Percentiles rank a stretch among this genome's conserved stretches.
phyloP scores from a whole-genome alignment of 2,329 filamentous ascomycete genomes.

The Penicillium sp. region DNA sequence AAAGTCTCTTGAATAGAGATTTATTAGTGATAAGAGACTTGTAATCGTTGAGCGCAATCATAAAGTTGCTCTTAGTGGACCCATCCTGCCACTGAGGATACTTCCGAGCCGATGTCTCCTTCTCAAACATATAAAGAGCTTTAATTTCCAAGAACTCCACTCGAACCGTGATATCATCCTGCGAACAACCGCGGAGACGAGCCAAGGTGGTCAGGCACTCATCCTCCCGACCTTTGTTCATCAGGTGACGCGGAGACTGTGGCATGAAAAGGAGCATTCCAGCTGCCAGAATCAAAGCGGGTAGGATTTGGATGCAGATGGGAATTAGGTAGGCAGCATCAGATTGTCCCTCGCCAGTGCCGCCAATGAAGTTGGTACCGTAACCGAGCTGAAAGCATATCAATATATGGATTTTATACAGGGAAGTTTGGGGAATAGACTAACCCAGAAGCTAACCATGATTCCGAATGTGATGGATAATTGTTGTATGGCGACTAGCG shows the following conservation, averaged over 20 bases:
- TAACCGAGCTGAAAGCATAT: slow-evolving; percentile 19
- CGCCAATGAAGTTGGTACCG: slow-evolving; percentile 60
- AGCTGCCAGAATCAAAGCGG: slow-evolving; percentile 63
- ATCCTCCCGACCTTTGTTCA: slow-evolving; percentile 66
- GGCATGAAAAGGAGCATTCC: slow-evolving; percentile 70
- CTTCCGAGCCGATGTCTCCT: slow-evolving; percentile 64
- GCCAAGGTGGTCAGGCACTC: slow-evolving; percentile 66
- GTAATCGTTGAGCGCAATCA: slow-evolving; percentile 19
- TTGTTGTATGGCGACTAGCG: slow-evolving; percentile 36
- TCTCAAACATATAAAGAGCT: slow-evolving; percentile 73
- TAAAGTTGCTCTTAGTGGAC: slow-evolving; percentile 42
- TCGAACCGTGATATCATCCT: slow-evolving; percentile 67
- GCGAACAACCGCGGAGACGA: slow-evolving; percentile 59
- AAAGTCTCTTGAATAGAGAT: slow-evolving; percentile 49
- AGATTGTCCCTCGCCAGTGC: slow-evolving; percentile 43
- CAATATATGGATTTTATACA: not conserved
- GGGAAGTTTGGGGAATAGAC: not conserved
- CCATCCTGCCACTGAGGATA: slow-evolving; percentile 62
- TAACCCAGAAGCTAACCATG: slow-evolving; percentile 37
- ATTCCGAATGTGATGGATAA: slow-evolving; percentile 40
- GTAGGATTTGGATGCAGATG: slow-evolving; percentile 54
- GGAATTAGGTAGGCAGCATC: slow-evolving; percentile 51
- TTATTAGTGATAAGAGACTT: slow-evolving; percentile 8
- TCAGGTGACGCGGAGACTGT: slow-evolving; percentile 71
- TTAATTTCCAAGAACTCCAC: slow-evolving; percentile 79